Base-by-base conservation (phyloP, 371 early-diverging fungal species). In the Globomyces sp. region DNA sequence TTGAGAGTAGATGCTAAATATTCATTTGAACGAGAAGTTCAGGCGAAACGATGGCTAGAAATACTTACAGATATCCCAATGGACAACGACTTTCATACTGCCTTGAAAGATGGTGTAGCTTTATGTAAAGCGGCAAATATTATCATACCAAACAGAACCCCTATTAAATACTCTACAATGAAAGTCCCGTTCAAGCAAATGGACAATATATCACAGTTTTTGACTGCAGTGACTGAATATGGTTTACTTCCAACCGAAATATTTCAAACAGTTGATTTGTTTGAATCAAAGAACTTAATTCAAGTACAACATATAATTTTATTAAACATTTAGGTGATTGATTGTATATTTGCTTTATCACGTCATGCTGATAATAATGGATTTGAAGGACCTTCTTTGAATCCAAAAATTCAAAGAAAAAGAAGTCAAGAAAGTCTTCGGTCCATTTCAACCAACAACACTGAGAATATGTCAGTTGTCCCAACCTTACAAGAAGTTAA, bases 181-280 rank as follows among this genome's bases (percentile, higher is more conserved):
- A 82, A 67, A 57, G 81, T 87, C 75, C 80, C 87, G 1, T 92
- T 91, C 70, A 80, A 86, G 58, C 87, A 87, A 82, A 90, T 90
- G 88, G 93, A 92, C 67, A 92, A 91, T 71, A 90, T 91, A 68
- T 78, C 84, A 47, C 76, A 74, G 45, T 92, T 92, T 74, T 79
- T 91, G 57, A 72, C 77, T 57, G 84, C 83, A 8, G 85, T 86
- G 9, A 84, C 83, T 49, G 74, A 76, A 49, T 53, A 60, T 37
- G 91, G 91, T 41, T 85, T 88, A 36, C 88, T 87, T 1, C 83
- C 86, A 60, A 80, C 84, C 66, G 90, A 91, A 65, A 75, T 87
- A 2, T 92, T 92, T 72, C 90, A 91, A 75, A 91, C 93, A 1
- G 80, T 90, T 42, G 93, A 92, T 69, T 73, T 92, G 58, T 90